phyloP scores from a whole-genome alignment of 805 yeast genomes.

The Candida silvatica region DNA sequence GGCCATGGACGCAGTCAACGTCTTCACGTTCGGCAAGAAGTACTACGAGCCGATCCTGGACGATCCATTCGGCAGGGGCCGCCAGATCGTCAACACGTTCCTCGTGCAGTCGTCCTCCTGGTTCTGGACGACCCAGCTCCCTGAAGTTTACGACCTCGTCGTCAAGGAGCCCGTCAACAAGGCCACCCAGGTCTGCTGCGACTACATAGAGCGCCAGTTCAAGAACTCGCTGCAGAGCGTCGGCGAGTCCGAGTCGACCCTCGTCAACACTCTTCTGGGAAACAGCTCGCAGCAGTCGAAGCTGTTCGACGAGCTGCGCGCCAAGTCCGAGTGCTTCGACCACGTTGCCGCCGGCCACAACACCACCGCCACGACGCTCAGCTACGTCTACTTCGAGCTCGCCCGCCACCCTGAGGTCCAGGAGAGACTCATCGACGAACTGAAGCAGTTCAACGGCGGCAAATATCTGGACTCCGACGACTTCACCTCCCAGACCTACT shows the following conservation, averaged over 20 bases:
- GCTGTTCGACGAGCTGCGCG: slow-evolving; percentile 15
- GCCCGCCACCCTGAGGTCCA: slow-evolving; percentile 44
- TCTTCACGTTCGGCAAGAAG: slow-evolving; percentile 47
- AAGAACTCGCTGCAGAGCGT: slow-evolving; percentile 9
- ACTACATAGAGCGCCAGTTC: slow-evolving; percentile 34
- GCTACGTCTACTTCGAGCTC: slow-evolving; percentile 50
- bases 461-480: slow-evolving; percentile 13
- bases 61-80: slow-evolving; percentile 28
- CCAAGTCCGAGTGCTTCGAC: slow-evolving; percentile 46
- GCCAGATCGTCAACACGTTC: slow-evolving; percentile 35
- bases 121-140: slow-evolving; percentile 59
- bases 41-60: slow-evolving; percentile 37
- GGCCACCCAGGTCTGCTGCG: slow-evolving; percentile 31
- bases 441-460: slow-evolving; percentile 13
- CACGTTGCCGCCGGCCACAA: slow-evolving; percentile 75
- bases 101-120: slow-evolving; percentile 46
- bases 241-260: slow-evolving; percentile 13
- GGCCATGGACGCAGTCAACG: slow-evolving; percentile 64
- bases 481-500: slow-evolving; percentile 21
- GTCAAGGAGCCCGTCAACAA: slow-evolving; percentile 31
- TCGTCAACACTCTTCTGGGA: slow-evolving; percentile 17
- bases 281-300: slow-evolving; percentile 5
- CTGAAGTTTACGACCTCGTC: slow-evolving; percentile 41
- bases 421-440: slow-evolving; percentile 36
- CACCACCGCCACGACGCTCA: slow-evolving; percentile 59